Evolutionary conservation across 257 asterid genomes (phyloP), one percentile per base, ranked within the genome.

Genomic region (Eustoma russellianum): DNA sequence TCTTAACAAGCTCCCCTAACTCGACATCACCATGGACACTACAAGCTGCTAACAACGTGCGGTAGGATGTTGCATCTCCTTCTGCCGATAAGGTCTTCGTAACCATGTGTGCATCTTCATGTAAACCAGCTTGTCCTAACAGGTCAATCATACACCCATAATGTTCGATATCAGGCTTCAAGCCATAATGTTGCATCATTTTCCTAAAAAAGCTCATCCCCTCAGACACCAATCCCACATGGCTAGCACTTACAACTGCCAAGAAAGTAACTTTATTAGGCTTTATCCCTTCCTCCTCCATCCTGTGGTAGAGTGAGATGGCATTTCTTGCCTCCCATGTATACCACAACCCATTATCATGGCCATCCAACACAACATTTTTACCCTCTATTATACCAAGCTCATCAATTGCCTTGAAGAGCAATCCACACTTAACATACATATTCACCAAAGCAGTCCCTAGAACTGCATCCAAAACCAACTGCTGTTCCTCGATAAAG

Each of bases 231-330:
- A 81, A 52, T 34, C 90, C 90, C 16, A 76, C 83, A 30, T 81
- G 94, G 66, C 94, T 81, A 50, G 87, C 77, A 69, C 59, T 77
- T 45, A 79, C 38, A 33, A 79, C 74, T 0, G 87, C 73, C 78
- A 81, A 73, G 61, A 84, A 81, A 15, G 90, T 84, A 59, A 84
- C 90, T 44, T 77, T 79, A 17, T 84, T 84, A 0, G 94, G 91
- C 46, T 33, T 58, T 43, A 52, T 59, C 1, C 81, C 75, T 44
- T 76, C 85, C 43, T 76, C 55, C 74, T 72, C 90, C 90, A 81
- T 83, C 53, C 68, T 57, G 9, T 17, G 56, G 45, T 78, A 77
- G 34, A 76, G 78, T 3, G 15, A 12, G 48, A 78, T 34, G 10
- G 90, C 90, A 5, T 35, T 40, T 52, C 50, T 60, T 12, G 82